Evolutionary conservation across 2,329 filamentous ascomycete species (phyloP).

Genomic region (Pseudopyricularia cyperi): DNA sequence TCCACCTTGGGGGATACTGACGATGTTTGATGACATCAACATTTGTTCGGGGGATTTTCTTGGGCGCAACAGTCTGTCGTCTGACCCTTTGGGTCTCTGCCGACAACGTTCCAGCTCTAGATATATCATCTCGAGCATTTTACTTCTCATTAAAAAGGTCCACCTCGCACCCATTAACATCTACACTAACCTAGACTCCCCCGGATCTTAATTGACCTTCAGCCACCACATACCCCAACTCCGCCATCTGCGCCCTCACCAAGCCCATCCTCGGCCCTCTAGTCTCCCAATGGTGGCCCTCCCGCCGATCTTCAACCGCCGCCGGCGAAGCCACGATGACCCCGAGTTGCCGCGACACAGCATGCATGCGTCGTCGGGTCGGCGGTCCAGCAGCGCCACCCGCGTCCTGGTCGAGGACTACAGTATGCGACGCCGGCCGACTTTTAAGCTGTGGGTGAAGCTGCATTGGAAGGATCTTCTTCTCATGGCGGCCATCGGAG

Average conservation of each 20-base stretch:
- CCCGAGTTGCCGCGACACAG: neutral
- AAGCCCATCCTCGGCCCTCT: neutral
- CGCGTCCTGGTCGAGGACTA: neutral
- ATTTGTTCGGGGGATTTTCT: too few species aligned
- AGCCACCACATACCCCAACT: too few species aligned
- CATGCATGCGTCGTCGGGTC: neutral
- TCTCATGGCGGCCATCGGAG: conserved; percentile 54
- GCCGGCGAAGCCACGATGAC: neutral
- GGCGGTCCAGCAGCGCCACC: neutral
- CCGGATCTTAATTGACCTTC: too few species aligned
- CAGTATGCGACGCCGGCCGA: neutral
- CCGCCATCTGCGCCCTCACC: too few species aligned
- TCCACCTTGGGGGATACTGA: neutral
- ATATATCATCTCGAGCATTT: too few species aligned
- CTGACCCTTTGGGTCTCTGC: too few species aligned
- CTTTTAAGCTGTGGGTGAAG: conserved; percentile 58
- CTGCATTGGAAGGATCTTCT: conserved; percentile 53
- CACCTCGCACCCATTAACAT: too few species aligned
- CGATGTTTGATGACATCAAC: neutral
- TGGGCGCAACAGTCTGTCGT: too few species aligned
- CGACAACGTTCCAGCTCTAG: too few species aligned
- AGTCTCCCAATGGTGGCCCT: neutral
- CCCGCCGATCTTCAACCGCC: neutral
- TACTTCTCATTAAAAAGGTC: too few species aligned
- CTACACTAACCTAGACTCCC: too few species aligned